phyloP scores from a whole-genome alignment of 305 asterid genomes.

The Solanum hybrid region DNA sequence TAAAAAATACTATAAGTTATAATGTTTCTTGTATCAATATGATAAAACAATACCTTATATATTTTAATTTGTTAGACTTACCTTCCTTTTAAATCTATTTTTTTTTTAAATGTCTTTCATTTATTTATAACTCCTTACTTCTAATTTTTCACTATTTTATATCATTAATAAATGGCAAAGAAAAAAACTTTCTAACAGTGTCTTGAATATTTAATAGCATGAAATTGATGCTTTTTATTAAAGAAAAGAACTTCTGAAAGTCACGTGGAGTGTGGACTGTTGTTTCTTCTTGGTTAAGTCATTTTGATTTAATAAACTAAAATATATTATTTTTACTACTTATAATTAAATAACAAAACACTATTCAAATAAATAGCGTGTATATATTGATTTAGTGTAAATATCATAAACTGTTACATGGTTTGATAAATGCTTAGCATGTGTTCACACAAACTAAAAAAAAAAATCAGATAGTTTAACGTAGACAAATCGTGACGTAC shows the following conservation, averaged over 20 bases:
- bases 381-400: background rate
- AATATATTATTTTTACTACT: too few species aligned
- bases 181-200: background rate
- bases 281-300: background rate
- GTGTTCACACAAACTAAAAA: background rate
- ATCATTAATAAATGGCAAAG: background rate
- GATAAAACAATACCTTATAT: background rate
- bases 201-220: background rate
- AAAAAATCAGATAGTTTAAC: background rate
- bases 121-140: background rate
- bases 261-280: background rate
- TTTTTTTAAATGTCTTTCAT: background rate
- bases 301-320: too few species aligned
- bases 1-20: accelerated
- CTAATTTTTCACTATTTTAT: background rate
- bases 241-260: background rate
- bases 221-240: background rate
- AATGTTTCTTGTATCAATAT: background rate
- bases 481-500: background rate
- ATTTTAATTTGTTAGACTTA: background rate
- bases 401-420: background rate
- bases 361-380: background rate
- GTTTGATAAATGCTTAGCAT: background rate
- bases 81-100: background rate
- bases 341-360: too few species aligned